phyloP scores from a whole-genome alignment of 306 rosid genomes.

The Hippophae tibetana region DNA sequence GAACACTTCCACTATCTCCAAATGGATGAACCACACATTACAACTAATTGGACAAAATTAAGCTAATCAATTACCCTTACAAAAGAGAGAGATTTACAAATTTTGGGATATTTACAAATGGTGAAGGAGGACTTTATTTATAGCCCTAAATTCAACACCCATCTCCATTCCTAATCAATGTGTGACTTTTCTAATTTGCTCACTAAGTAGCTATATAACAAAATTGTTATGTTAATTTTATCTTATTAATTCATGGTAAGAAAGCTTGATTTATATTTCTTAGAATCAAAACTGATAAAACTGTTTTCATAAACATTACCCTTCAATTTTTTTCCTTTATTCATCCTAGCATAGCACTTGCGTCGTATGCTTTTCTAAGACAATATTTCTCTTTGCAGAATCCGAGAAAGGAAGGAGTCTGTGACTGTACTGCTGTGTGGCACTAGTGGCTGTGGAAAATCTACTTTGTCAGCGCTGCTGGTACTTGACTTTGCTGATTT shows the following conservation, averaged over 20 bases:
- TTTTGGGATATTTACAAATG: too few species aligned
- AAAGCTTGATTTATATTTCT: neutral
- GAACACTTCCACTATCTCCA: too few species aligned
- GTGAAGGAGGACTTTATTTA: too few species aligned
- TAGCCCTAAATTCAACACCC: too few species aligned
- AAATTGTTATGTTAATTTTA: too few species aligned
- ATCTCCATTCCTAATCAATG: too few species aligned
- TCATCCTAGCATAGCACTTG: neutral
- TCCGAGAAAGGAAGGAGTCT: conserved; percentile 89
- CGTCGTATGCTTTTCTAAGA: conserved; percentile 7
- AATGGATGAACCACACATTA: too few species aligned
- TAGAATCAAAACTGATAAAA: neutral
- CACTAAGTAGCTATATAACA: too few species aligned
- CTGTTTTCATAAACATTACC: neutral
- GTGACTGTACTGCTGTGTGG: conserved; percentile 85
- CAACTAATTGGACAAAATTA: too few species aligned
- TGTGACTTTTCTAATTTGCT: too few species aligned
- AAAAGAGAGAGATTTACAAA: too few species aligned
- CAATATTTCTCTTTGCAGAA: conserved; percentile 36
- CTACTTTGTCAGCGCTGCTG: conserved; percentile 93
- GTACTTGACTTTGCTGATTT: conserved; percentile 37
- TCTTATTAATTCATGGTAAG: neutral
- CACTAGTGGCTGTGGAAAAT: conserved; percentile 97
- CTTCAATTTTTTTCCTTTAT: neutral
- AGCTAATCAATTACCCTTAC: too few species aligned